Percentiles rank a stretch among this genome's conserved stretches.
Evolutionary conservation across 2,329 filamentous ascomycete species (phyloP).

Genomic region (Delphinella strobiligena): DNA sequence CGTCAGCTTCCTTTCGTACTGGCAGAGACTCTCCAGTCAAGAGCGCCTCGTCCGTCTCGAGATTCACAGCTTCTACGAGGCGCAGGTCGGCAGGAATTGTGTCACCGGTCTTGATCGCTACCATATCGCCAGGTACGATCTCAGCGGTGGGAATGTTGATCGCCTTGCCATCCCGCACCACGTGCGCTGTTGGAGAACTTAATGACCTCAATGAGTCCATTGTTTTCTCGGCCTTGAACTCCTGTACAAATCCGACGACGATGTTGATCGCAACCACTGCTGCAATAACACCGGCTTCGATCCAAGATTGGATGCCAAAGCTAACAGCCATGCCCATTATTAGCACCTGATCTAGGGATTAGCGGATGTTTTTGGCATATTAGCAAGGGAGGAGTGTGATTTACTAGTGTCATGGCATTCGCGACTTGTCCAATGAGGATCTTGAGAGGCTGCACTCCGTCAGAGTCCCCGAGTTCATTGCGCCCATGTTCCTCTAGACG

Average conservation of each 20-base stretch:
- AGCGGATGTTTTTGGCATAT: not conserved
- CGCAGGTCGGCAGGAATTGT: conserved; percentile 39
- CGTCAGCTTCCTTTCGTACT: conserved; percentile 18
- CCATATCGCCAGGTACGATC: conserved; percentile 36
- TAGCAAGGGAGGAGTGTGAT: not conserved
- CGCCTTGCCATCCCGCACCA: conserved; percentile 33
- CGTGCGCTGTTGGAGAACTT: conserved; percentile 33
- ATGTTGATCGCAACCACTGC: conserved; percentile 35
- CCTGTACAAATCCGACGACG: conserved; percentile 33
- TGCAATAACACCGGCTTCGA: conserved; percentile 36
- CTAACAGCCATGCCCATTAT: conserved; percentile 37
- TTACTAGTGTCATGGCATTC: conserved; percentile 65
- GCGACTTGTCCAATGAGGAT: conserved; percentile 61
- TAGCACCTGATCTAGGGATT: conserved; percentile 21
- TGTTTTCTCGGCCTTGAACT: conserved; percentile 36
- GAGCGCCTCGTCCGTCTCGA: conserved; percentile 57
- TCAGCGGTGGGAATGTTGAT: conserved; percentile 29
- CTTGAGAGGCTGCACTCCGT: conserved; percentile 56
- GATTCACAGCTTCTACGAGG: conserved; percentile 41
- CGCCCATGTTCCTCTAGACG: conserved; percentile 49
- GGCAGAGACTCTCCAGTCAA: conserved; percentile 58
- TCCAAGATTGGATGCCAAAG: conserved; percentile 34
- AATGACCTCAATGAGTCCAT: conserved; percentile 37
- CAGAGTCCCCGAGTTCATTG: conserved; percentile 60
- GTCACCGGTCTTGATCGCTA: conserved; percentile 35